Evolutionary conservation across 352 stramenopile genomes (phyloP), one percentile per base, ranked within the genome.

Genomic region (Globisporangium nodosum): DNA sequence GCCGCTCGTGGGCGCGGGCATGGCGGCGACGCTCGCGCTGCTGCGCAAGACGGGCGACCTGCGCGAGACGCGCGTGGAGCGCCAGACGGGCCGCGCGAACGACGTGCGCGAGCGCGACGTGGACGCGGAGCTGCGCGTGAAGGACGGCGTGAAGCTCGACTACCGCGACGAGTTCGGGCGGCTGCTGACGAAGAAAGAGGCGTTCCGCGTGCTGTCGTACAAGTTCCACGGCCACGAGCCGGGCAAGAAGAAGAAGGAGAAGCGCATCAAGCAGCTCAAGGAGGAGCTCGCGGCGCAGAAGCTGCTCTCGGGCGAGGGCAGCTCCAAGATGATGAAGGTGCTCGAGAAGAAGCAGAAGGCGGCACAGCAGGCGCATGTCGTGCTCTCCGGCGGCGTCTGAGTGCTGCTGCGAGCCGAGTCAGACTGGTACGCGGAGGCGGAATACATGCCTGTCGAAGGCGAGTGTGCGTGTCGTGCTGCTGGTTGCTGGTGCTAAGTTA

Each of bases 171-270:
- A 99, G 54, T 94, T 98, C 71, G 96, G 97, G 5, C 90, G 94
- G 3, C 68, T 99, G 43, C 74, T 99, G 11, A 99, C 96, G 7
- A 90, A 97, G 49, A 99, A 99, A 68, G 96, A 99, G 70, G 96
- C 96, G 0, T 99, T 98, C 82, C 92, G 97, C 33, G 78, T 98
- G 66, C 74, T 99, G 33, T 98, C 91, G 71, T 99, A 99, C 81
- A 97, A 98, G 65, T 99, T 99, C 75, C 97, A 99, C 70, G 97
- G 97, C 27, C 94, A 99, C 64, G 94, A 93, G 6, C 97, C 93
- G 5, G 92, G 89, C 7, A 98, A 98, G 74, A 99, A 98, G 70
- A 99, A 99, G 65, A 88, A 98, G 64, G 96, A 99, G 65, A 98
- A 98, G 68, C 81, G 90, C 2, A 60, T 96, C 37, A 92, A 90